Percentiles rank a stretch among this genome's conserved stretches.
phyloP scores from a whole-genome alignment of 2,329 filamentous ascomycete genomes.

The Myotisia sp. region DNA sequence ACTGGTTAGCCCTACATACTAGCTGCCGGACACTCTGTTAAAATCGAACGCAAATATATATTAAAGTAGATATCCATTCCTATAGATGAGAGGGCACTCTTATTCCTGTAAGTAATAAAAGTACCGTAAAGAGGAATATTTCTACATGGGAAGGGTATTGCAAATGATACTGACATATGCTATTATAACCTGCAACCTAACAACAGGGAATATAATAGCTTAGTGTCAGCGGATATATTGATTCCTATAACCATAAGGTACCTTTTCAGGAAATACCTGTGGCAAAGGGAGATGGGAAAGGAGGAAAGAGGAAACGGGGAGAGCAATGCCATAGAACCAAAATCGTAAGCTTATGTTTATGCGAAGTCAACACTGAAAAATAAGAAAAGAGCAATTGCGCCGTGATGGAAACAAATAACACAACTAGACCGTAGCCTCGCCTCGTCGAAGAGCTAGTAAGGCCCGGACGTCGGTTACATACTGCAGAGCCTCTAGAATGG shows the following conservation, averaged over 20 bases:
- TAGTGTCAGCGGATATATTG: constrained; percentile 4
- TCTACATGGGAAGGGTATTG: background rate
- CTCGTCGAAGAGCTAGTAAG: constrained; percentile 72
- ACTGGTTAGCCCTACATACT: too few relatives aligned
- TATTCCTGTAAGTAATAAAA: too few relatives aligned
- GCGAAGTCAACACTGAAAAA: background rate
- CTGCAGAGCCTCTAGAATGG: constrained; percentile 82
- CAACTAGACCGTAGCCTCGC: constrained; percentile 42
- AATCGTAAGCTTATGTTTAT: constrained; percentile 2
- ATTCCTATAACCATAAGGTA: too few relatives aligned
- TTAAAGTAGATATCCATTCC: too few relatives aligned
- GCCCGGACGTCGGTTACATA: constrained; percentile 94
- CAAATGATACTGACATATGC: background rate
- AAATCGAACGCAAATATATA: too few relatives aligned
- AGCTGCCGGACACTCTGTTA: too few relatives aligned
- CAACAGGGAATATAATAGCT: background rate
- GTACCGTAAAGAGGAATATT: too few relatives aligned
- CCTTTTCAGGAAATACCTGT: too few relatives aligned
- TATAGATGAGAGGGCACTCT: too few relatives aligned
- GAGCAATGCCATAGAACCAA: background rate
- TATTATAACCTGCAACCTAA: background rate
- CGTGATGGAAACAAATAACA: background rate
- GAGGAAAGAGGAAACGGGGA: background rate
- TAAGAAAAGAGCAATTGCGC: background rate
- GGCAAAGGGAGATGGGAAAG: too few relatives aligned